Evolutionary conservation across 169 alveolate genomes (phyloP).

Genomic region (Pseudocohnilembus persalinus): DNA sequence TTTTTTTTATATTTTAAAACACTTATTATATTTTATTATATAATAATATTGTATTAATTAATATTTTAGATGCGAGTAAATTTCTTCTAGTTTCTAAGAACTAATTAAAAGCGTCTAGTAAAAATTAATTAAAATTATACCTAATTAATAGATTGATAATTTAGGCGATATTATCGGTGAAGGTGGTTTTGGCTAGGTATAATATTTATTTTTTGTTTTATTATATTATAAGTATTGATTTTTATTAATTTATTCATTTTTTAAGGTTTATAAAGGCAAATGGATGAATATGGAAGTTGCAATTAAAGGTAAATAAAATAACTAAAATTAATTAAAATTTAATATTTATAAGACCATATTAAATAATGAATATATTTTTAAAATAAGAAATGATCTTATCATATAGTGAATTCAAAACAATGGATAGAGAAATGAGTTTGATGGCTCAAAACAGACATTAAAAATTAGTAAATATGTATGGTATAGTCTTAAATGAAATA

Average conservation of each 20-base stretch:
- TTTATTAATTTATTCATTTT: not conserved
- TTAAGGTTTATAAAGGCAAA: not conserved
- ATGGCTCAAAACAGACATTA: not conserved
- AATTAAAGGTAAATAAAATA: not conserved
- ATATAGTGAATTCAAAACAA: not conserved
- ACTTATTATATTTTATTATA: too few species aligned
- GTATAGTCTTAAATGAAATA: not conserved
- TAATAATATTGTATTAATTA: too few species aligned
- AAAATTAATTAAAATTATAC: not conserved
- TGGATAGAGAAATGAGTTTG: not conserved
- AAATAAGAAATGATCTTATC: not conserved
- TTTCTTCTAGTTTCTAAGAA: too few species aligned
- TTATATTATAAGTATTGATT: too few species aligned
- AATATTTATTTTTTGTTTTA: too few species aligned
- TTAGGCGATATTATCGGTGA: not conserved
- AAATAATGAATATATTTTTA: too few species aligned
- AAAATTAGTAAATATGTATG: not conserved
- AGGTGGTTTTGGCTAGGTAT: not conserved
- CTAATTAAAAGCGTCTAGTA: too few species aligned
- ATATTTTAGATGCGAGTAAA: too few species aligned
- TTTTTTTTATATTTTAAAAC: too few species aligned
- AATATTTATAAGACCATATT: too few species aligned
- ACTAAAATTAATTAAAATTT: not conserved
- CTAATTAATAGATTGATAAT: not conserved
- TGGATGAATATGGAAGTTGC: conserved; percentile 1